Conservation (phyloP, 331 rosid genomes). For the Quercus lobata region DNA sequence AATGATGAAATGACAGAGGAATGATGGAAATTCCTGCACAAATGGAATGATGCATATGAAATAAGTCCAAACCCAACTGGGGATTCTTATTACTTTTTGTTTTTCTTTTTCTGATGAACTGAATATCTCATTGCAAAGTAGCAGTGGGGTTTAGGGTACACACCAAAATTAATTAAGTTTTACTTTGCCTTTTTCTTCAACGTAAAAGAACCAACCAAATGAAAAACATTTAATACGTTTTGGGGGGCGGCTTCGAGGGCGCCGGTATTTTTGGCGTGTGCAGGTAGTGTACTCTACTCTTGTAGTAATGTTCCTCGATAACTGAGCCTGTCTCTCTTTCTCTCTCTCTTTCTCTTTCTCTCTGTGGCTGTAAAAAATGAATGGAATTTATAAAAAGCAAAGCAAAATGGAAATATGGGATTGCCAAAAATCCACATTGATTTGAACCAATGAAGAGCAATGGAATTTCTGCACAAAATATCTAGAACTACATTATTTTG, state of each 20-base stretch:
- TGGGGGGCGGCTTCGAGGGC: constrained; percentile 51
- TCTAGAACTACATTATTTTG: too few species aligned
- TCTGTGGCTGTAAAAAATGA: neutral
- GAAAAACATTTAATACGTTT: neutral
- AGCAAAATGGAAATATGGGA: neutral
- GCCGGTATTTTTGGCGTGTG: constrained; percentile 63
- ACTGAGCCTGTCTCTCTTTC: neutral
- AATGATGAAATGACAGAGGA: constrained; percentile 61
- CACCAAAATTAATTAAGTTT: constrained; percentile 13
- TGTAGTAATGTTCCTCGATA: constrained; percentile 17
- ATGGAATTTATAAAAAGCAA: neutral
- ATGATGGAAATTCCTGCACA: constrained; percentile 65
- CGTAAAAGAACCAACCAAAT: neutral
- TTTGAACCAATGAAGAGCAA: neutral
- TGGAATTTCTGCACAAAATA: too few species aligned
- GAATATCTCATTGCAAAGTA: neutral
- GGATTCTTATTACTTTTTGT: constrained; percentile 22
- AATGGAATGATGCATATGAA: constrained; percentile 38
- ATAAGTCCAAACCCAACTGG: constrained; percentile 24
- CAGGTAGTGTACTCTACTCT: constrained; percentile 19
- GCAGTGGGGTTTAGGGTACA: constrained; percentile 6
- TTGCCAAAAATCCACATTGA: neutral
- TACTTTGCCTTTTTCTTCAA: neutral
- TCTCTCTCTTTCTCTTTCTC: neutral
- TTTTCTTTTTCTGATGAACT: neutral